These are phyloP conservation scores for Prosopis cineraria DNA, from an alignment of 306 rosid genomes.

Conservation along the genomic window DNA sequence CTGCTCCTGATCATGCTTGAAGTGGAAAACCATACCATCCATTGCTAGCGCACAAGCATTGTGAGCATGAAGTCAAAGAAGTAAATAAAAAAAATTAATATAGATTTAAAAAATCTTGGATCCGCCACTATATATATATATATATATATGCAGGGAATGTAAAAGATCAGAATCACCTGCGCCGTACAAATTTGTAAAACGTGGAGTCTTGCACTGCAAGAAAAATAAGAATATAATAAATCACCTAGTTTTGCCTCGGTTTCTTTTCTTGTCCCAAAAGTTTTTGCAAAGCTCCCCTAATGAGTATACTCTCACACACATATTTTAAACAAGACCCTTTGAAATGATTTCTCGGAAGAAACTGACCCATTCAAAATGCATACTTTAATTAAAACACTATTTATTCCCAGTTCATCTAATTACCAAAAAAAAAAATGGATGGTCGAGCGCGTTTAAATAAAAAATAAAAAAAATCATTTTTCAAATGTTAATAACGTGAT, in stretches of 20 bases:
- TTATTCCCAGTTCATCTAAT: neutral
- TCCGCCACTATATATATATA: no score
- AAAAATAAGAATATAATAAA: neutral
- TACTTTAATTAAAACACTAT: neutral
- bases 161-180: neutral
- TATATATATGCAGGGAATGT: neutral
- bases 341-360: neutral
- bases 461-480: no score
- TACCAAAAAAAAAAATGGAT: neutral
- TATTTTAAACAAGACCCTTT: neutral
- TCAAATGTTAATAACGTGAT: no score
- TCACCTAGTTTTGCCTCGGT: neutral
- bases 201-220: neutral
- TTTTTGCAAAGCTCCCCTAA: neutral
- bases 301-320: neutral
- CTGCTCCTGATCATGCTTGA: no score
- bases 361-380: neutral
- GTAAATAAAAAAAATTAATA: no score
- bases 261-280: conserved; percentile 4
- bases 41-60: no score
- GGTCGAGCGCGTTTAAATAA: no score
- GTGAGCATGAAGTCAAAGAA: no score
- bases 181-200: neutral
- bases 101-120: no score
- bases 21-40: no score